phyloP scores from a whole-genome alignment of 139 green algal species.

The Penium margaritaceum region DNA sequence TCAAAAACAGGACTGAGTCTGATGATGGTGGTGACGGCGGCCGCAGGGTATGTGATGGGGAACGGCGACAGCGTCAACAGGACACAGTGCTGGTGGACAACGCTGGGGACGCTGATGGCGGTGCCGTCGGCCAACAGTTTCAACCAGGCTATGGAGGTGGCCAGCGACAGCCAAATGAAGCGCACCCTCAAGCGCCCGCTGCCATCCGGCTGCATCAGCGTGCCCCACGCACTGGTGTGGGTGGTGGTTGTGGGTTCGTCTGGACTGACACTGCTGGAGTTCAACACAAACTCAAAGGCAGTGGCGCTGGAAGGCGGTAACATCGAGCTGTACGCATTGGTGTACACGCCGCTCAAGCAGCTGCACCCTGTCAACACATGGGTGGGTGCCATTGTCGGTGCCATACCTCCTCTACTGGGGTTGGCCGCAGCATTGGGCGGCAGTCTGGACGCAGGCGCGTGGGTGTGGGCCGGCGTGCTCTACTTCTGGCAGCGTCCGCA shows the following conservation, averaged over 20 bases:
- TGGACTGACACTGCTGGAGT: too few relatives aligned
- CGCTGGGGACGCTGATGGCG: constrained; percentile 75
- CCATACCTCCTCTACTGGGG: constrained; percentile 93
- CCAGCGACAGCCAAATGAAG: constrained; percentile 49
- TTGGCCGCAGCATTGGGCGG: constrained; percentile 73
- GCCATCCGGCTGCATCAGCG: constrained; percentile 67
- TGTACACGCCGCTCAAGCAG: constrained; percentile 96
- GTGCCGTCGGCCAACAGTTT: constrained; percentile 84
- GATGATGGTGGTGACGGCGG: constrained; percentile 80
- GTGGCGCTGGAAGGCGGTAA: constrained; percentile 80
- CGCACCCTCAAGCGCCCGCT: constrained; percentile 80
- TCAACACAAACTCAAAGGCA: constrained; percentile 77
- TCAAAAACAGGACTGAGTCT: too few relatives aligned
- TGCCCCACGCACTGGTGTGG: constrained; percentile 70
- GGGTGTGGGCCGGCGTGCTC: constrained; percentile 71
- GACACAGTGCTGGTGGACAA: constrained; percentile 85
- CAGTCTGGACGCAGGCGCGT: constrained; percentile 55
- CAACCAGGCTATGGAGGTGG: constrained; percentile 69
- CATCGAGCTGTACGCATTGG: constrained; percentile 84
- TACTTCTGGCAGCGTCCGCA: constrained; percentile 98
- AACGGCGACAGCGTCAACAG: constrained; percentile 61
- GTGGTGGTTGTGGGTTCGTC: constrained; percentile 58
- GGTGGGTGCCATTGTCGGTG: constrained; percentile 91
- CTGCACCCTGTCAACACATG: constrained; percentile 80
- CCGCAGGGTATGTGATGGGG: constrained; percentile 75